phyloP scores from a whole-genome alignment of 768 basidiomycete genomes.

The Boletus subparvulus region DNA sequence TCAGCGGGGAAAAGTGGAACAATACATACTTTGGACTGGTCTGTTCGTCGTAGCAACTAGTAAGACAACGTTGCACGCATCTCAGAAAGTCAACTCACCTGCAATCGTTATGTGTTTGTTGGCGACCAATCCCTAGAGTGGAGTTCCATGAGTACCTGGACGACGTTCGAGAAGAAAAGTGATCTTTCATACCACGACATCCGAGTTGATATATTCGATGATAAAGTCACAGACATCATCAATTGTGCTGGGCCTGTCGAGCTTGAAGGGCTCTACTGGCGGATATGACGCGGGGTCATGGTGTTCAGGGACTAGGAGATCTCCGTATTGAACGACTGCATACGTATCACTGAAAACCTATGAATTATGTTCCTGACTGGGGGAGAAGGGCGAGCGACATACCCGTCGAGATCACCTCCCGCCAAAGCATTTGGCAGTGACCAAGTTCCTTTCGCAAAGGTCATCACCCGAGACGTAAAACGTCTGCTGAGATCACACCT shows the following conservation, averaged over 20 bases:
- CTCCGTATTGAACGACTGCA: constrained; percentile 52
- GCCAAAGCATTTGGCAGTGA: constrained; percentile 68
- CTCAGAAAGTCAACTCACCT: constrained; percentile 39
- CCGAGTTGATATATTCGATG: constrained; percentile 79
- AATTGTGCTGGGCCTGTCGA: constrained; percentile 51
- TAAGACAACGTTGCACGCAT: neutral
- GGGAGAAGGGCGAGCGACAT: neutral
- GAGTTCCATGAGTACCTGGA: constrained; percentile 1
- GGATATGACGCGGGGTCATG: constrained; percentile 51
- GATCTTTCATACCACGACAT: constrained; percentile 57
- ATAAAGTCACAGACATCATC: constrained; percentile 76
- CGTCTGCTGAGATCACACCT: constrained; percentile 12
- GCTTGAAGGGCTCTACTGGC: constrained; percentile 33
- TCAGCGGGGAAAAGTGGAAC: neutral
- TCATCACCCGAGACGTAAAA: neutral
- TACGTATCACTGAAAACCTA: constrained; percentile 51
- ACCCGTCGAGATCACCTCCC: constrained; percentile 81
- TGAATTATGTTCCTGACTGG: too few species aligned
- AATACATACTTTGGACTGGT: constrained; percentile 61
- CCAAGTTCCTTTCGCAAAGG: constrained; percentile 43
- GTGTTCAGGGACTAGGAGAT: constrained; percentile 51
- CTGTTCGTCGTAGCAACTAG: constrained; percentile 31
- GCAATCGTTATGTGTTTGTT: constrained; percentile 66
- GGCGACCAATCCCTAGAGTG: constrained; percentile 61
- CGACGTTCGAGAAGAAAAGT: neutral